These are phyloP conservation scores for Mycena galopus DNA, from an alignment of 768 basidiomycete species.

Conservation along the genomic window DNA sequence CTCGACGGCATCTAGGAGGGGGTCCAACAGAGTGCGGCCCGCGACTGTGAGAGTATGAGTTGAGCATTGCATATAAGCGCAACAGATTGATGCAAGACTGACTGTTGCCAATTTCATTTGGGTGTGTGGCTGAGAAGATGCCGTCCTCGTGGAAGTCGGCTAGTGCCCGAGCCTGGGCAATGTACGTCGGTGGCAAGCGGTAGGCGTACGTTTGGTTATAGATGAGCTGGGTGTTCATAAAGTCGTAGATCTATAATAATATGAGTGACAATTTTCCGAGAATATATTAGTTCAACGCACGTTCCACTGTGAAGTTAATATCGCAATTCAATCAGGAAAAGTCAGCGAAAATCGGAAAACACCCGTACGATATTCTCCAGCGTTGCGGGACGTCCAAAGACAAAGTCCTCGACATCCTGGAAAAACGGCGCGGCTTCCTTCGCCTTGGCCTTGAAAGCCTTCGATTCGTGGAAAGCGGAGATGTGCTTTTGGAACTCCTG, in stretches of 20 bases:
- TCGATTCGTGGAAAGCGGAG: constrained; percentile 54
- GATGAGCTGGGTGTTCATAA: constrained; percentile 77
- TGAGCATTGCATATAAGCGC: no score
- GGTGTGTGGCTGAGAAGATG: constrained; percentile 74
- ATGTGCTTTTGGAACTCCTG: constrained; percentile 64
- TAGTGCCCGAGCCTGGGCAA: constrained; percentile 79
- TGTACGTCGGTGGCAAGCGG: constrained; percentile 82
- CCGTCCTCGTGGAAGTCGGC: constrained; percentile 87
- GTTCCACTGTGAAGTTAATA: constrained; percentile 70
- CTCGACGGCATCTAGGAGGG: constrained; percentile 78
- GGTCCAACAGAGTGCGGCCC: constrained; percentile 82
- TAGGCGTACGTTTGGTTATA: constrained; percentile 89
- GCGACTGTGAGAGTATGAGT: constrained; percentile 66
- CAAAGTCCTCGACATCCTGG: constrained; percentile 59
- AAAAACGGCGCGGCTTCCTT: constrained; percentile 61
- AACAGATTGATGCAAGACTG: constrained; percentile 44
- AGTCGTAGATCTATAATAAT: constrained; percentile 76
- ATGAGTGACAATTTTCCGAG: constrained; percentile 20
- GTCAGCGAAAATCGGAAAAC: not conserved
- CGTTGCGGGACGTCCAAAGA: constrained; percentile 58
- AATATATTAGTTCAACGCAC: constrained; percentile 54
- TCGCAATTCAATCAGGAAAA: constrained; percentile 25
- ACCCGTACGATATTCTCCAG: constrained; percentile 65
- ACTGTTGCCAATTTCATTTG: constrained; percentile 85
- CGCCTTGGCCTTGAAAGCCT: constrained; percentile 57